phyloP scores from a whole-genome alignment of 331 rosid genomes.

The Cucumis variabilis region DNA sequence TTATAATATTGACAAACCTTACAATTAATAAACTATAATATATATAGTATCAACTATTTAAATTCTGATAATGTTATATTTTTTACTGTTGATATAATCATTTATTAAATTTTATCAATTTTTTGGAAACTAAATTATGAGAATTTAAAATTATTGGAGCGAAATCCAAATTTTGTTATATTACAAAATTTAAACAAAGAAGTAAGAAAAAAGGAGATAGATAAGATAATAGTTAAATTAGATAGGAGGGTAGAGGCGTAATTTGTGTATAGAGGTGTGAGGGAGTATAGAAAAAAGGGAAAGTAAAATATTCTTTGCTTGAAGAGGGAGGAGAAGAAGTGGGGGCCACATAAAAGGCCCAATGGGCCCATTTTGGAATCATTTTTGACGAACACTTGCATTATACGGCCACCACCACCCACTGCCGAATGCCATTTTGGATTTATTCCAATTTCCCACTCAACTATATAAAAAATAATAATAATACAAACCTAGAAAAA shows the following conservation, averaged over 20 bases:
- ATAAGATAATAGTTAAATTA: background rate
- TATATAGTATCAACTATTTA: no score
- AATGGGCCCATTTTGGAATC: constrained; percentile 24
- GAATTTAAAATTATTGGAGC: no score
- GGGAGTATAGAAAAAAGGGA: background rate
- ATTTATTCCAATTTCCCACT: constrained; percentile 20
- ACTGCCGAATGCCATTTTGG: constrained; percentile 29
- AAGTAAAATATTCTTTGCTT: constrained; percentile 53
- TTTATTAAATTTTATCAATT: no score
- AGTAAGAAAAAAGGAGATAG: background rate
- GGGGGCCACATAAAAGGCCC: constrained; percentile 46
- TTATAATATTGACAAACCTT: no score
- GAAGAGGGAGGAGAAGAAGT: constrained; percentile 43
- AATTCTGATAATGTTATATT: no score
- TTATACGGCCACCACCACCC: constrained; percentile 16
- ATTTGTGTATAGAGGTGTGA: background rate
- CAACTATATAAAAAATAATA: background rate
- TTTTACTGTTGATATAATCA: no score
- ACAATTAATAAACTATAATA: no score
- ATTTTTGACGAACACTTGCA: background rate
- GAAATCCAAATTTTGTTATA: no score
- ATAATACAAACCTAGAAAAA: background rate
- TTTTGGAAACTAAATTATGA: no score
- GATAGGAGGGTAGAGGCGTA: background rate
- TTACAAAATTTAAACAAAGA: background rate